Percentiles rank a stretch among this genome's conserved stretches.
Conservation (phyloP, 2,329 filamentous ascomycete genomes). For the Fusarium siculi region DNA sequence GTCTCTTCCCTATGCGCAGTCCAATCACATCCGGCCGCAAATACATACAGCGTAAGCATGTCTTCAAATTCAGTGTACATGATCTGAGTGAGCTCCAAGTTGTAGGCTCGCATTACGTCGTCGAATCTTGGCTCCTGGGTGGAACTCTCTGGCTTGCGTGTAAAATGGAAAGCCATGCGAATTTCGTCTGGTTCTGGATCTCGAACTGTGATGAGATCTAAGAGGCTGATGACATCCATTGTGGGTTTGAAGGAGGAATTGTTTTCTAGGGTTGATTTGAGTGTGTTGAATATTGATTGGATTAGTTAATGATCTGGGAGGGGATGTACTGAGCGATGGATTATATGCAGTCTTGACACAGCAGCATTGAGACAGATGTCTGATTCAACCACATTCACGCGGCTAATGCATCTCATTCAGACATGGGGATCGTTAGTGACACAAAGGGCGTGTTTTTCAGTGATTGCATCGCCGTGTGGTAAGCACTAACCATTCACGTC, state of each 20-base stretch:
- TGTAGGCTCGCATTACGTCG: background rate
- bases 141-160: background rate
- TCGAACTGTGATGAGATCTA: too few relatives aligned
- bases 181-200: background rate
- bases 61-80: background rate
- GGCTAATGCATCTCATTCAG: fast-evolving
- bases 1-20: background rate
- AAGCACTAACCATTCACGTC: background rate
- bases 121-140: background rate
- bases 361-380: background rate
- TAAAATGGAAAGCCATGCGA: background rate
- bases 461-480: fast-evolving
- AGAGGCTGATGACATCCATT: background rate
- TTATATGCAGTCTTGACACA: background rate
- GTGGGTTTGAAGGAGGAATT: background rate
- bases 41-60: background rate
- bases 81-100: background rate
- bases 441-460: background rate
- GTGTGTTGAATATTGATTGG: too few relatives aligned
- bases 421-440: background rate
- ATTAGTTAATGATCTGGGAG: too few relatives aligned
- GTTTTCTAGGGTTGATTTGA: background rate
- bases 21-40: background rate
- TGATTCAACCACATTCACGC: background rate
- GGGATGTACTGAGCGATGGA: fast-evolving